Evolutionary conservation across 1,139 yeast genomes (phyloP), one percentile per base, ranked within the genome.

Genomic region (Candida sanyaensis): DNA sequence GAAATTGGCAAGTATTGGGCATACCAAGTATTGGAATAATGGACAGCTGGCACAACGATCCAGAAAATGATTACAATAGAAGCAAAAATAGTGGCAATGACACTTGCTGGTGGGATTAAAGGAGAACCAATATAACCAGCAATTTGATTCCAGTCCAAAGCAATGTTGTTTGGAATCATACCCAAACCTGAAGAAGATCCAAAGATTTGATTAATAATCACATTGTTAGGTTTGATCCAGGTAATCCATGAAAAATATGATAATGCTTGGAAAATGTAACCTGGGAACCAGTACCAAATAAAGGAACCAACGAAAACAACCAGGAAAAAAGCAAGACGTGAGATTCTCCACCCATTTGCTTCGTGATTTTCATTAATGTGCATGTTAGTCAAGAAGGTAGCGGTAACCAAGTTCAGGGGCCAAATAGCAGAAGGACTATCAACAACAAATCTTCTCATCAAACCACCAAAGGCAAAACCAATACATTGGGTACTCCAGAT

Each of bases 401-500:
- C 54, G 17, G 75, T 66, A 45, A 73, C 77, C 66, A 64, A 81
- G 68, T 56, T 83, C 12, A 80, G 66, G 1, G 91, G 91, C 91
- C 91, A 86, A 44, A 84, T 76, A 66, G 84, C 81, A 7, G 81
- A 69, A 4, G 85, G 76, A 2, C 89, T 86, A 50, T 79, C 79
- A 13, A 84, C 85, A 55, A 84, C 70, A 27, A 82, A 72, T 56
- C 80, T 72, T 58, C 81, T 70, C 42, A 77, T 73, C 50, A 81
- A 52, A 41, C 91, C 91, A 36, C 88, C 88, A 47, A 83, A 64
- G 12, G 86, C 83, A 54, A 83, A 81, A 10, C 90, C 90, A 44
- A 84, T 71, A 56, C 83, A 70, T 63, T 84, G 87, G 31, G 86
- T 78, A 26, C 83, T 66, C 58, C 82, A 65, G 46, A 78, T 72